Conservation (phyloP, 352 stramenopile genomes). For the Globisporangium parvum region DNA sequence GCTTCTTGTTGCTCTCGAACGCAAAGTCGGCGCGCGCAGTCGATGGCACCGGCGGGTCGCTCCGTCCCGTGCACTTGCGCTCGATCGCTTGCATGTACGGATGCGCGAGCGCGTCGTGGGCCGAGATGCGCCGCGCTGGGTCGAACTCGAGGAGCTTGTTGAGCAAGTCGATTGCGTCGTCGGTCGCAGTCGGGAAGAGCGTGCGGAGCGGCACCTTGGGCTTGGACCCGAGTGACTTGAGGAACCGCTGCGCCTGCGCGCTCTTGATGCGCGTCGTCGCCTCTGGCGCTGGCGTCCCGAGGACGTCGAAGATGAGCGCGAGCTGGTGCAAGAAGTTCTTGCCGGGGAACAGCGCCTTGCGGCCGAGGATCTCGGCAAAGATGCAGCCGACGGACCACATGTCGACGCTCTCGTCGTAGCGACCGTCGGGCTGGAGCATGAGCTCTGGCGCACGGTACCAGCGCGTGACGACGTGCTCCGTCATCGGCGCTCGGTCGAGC, state of each 20-base stretch:
- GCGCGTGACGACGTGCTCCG: slow-evolving; percentile 90
- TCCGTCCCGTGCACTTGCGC: slow-evolving; percentile 41
- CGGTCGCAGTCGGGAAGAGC: slow-evolving; percentile 47
- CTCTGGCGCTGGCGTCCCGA: slow-evolving; percentile 48
- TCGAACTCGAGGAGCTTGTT: slow-evolving; percentile 66
- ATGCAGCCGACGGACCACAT: slow-evolving; percentile 90
- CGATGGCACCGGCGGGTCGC: slow-evolving; percentile 27
- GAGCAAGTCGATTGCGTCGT: slow-evolving; percentile 56
- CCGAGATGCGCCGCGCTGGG: slow-evolving; percentile 40
- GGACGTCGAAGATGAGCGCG: slow-evolving; percentile 71
- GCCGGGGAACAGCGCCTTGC: slow-evolving; percentile 65
- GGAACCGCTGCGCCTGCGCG: slow-evolving; percentile 61
- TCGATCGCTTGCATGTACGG: slow-evolving; percentile 73
- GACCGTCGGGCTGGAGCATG: slow-evolving; percentile 84
- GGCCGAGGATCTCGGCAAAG: slow-evolving; percentile 70
- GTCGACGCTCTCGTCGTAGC: slow-evolving; percentile 85
- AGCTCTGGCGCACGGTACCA: slow-evolving; percentile 92
- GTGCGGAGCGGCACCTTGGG: slow-evolving; percentile 40
- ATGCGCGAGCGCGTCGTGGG: slow-evolving; percentile 53
- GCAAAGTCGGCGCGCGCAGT: slow-evolving; percentile 60
- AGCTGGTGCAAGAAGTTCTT: slow-evolving; percentile 84
- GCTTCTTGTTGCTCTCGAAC: slow-evolving; percentile 62
- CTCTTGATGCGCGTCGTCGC: slow-evolving; percentile 56
- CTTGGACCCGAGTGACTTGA: slow-evolving; percentile 58
- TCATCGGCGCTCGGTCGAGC: slow-evolving; percentile 45